Base-by-base conservation (phyloP, 2,329 filamentous ascomycete genomes). In the Fusarium chuoi region DNA sequence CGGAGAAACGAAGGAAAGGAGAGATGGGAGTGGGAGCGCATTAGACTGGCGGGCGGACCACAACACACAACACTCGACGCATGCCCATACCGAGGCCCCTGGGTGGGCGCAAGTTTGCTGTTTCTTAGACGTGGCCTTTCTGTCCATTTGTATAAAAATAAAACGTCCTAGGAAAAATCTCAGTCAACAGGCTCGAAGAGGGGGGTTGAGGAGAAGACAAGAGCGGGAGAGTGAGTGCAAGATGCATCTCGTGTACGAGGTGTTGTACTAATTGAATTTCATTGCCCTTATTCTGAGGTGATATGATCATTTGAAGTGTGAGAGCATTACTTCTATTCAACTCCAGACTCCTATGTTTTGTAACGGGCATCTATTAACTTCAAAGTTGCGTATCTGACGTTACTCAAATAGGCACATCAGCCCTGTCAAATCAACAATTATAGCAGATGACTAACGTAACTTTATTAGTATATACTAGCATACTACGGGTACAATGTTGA, bases 101-200 rank as follows among this genome's bases (percentile, higher is more conserved):
- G 52, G 73, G 67, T 58, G 74, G 77, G 73, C 72, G 73, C 70
- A 73, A 75, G 72, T 74, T 70, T 80, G 74, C 73, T 80, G 75
- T 79, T 80, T 81, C 75, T 77, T 81, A 82, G 79, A 82, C 78
- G 79, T 80, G 77, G 79, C 78, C 76, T 77, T 70, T 75, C 62
- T 73, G 78, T 78, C 77, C 78, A 79, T 78, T 72, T 82, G 81
- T 82, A 82, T 82, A 82, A 80, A 78, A 81, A 81, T 79, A 82
- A 78, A 81, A 81, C 75, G 75, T 79, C 76, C 74, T 79, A 80
- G 71, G 73, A 72, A 78, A 63, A 57, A 62, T 64, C 65, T 69
- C 77, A 78, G 68, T 75, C 64, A 48, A 71, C 62, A 62, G 74
- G 76, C 65, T 77, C 63, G 57, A 33, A 62, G 56, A 60, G 26